Evolutionary conservation across 257 asterid genomes (phyloP).

Genomic region (Solanum clarkiae): DNA sequence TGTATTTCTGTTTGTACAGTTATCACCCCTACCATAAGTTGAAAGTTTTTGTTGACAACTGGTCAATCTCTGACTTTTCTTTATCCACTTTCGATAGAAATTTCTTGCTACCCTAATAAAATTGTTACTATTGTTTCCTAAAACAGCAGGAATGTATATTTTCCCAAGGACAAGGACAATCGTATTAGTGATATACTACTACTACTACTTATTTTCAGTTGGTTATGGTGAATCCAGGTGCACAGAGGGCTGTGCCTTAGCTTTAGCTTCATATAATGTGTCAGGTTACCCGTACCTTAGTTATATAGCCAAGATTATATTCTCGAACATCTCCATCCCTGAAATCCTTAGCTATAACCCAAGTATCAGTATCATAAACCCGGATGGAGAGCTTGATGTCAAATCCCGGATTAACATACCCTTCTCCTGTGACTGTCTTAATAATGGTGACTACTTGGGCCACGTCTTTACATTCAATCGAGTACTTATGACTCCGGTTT

Average conservation of each 20-base stretch:
- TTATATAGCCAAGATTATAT: neutral
- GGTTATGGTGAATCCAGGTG: neutral
- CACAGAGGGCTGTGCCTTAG: neutral
- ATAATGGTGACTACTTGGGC: neutral
- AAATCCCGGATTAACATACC: neutral
- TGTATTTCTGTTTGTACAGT: neutral
- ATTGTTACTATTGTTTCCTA: too few relatives aligned
- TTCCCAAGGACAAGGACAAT: neutral
- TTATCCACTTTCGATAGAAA: neutral
- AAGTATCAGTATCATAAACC: neutral
- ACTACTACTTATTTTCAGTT: neutral
- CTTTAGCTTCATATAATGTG: neutral
- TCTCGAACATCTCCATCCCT: neutral
- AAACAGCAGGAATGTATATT: neutral
- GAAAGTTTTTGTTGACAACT: neutral
- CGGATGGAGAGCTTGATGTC: neutral
- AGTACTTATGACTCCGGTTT: neutral
- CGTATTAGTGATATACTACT: neutral
- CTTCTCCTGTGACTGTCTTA: neutral
- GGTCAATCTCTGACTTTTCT: neutral
- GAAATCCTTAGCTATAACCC: neutral
- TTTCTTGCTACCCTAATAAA: neutral
- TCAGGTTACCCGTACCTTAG: fast-evolving
- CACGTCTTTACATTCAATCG: neutral
- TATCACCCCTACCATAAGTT: too few relatives aligned